Percentiles rank a stretch among this genome's conserved stretches.
phyloP scores from a whole-genome alignment of 495 filamentous ascomycete genomes.

The Annulohypoxylon stygium region DNA sequence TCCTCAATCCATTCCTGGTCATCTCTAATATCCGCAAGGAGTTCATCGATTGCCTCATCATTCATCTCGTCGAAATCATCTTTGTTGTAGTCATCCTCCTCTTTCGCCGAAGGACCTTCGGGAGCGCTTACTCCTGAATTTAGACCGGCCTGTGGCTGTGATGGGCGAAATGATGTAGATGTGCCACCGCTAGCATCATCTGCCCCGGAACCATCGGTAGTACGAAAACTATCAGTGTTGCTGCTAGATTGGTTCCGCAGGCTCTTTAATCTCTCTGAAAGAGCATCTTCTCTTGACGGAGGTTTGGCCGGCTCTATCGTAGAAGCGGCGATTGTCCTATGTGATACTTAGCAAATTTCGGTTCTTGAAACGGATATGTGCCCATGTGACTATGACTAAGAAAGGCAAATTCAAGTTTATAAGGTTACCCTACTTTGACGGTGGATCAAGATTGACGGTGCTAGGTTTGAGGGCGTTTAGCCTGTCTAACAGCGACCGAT shows the following conservation, averaged over 20 bases:
- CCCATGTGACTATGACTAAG: slow-evolving; percentile 8
- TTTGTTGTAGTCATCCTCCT: slow-evolving; percentile 27
- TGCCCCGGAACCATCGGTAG: slow-evolving; percentile 1
- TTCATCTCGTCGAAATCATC: slow-evolving; percentile 48
- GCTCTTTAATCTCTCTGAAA: slow-evolving; percentile 57
- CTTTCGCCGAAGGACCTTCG: slow-evolving; percentile 21
- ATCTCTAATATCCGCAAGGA: slow-evolving; percentile 53
- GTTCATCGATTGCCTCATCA: slow-evolving; percentile 54
- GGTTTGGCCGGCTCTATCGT: slow-evolving; percentile 45
- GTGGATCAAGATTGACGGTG: slow-evolving; percentile 52
- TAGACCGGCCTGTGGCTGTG: slow-evolving; percentile 19
- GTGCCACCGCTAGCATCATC: neutral
- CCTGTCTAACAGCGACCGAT: slow-evolving; percentile 87
- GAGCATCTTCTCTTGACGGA: slow-evolving; percentile 58
- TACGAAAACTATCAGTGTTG: slow-evolving; percentile 6
- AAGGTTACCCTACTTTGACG: slow-evolving; percentile 51
- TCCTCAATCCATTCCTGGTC: slow-evolving; percentile 48
- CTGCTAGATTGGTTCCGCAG: slow-evolving; percentile 53
- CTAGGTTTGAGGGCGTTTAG: slow-evolving; percentile 77
- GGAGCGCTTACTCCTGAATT: slow-evolving; percentile 17
- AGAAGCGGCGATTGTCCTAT: slow-evolving; percentile 35
- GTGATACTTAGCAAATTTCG: slow-evolving; percentile 32
- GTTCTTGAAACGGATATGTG: neutral
- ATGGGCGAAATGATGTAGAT: slow-evolving; percentile 3
- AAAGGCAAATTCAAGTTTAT: slow-evolving; percentile 18